These are phyloP conservation scores for Paramecium sexaurelia DNA, from an alignment of 73 alveolate species.

Conservation along the genomic window DNA sequence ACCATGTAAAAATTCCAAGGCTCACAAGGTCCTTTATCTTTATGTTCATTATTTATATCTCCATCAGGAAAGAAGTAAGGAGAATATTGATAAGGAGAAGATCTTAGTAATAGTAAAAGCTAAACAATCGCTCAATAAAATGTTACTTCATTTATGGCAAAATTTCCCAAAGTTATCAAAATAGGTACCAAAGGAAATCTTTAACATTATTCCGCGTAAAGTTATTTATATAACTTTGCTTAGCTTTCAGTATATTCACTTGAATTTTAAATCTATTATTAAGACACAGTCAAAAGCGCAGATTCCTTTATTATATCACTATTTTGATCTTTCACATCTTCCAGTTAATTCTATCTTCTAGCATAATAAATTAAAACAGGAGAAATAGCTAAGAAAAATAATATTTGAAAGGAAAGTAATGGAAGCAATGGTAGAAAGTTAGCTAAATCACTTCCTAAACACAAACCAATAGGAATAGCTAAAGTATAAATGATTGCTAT, in stretches of 20 bases:
- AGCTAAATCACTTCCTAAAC: slow-evolving; percentile 30
- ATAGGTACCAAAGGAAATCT: slow-evolving; percentile 4
- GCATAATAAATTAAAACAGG: not conserved
- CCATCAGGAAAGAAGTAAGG: slow-evolving; percentile 22
- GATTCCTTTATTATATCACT: not conserved
- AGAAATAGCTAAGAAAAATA: not conserved
- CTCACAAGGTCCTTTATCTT: not conserved
- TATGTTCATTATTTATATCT: not conserved
- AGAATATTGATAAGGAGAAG: slow-evolving; percentile 13
- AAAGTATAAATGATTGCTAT: not conserved
- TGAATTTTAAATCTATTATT: not conserved
- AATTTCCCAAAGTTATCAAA: not conserved
- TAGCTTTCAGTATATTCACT: not conserved
- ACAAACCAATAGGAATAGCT: slow-evolving; percentile 20
- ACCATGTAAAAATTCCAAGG: slow-evolving; percentile 23
- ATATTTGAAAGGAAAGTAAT: not conserved
- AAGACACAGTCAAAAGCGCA: not conserved
- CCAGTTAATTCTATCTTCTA: not conserved
- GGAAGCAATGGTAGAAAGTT: slow-evolving; percentile 3
- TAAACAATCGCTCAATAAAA: not conserved
- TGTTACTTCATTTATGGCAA: not conserved
- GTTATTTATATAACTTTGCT: not conserved
- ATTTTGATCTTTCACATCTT: not conserved
- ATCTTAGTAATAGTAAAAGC: not conserved
- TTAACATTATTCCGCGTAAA: not conserved